Base-by-base conservation (phyloP, 1,139 yeast species). In the Wickerhamomyces sp. region DNA sequence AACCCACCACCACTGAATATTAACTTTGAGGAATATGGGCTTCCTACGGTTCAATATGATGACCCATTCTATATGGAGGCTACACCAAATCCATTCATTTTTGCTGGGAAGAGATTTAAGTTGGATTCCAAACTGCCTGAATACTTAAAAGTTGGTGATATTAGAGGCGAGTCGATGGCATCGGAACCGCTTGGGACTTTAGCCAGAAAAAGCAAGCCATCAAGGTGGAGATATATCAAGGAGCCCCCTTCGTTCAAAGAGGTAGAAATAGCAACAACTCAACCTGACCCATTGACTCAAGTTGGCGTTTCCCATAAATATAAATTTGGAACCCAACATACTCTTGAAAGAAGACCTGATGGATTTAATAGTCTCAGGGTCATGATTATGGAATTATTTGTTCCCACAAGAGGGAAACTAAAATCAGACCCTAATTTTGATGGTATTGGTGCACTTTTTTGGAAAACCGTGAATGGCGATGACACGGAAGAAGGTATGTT, bases 341-440 rank as follows among this genome's bases (percentile, higher is more conserved):
- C 61, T 1, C 54, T 57, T 7, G 61, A 64, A n/a, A 60, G 75
- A 36, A 65, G 72, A 13, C 76, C 81, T 0, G 72, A 72, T 43
- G 71, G 71, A 1, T 75, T 71, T 48, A 73, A 72, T 43, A 60
- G 67, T 41, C 60, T 90, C 59, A 72, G 84, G 0, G 71, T 78
- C 27, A 64, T 90, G 34, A 70, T 76, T 10, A 53, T 87, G 47
- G 98, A 91, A 56, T 60, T 87, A 0, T 93, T 84, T 63, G 81
- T 78, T 0, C 75, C 75, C 44, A 77, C 86, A 0, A 62, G 76
- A 13, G 69, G 60, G 1, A 70, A 68, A 0, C 64, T 72, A 37
- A 62, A 69, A 10, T 95, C 97, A 0, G 83, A 90, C 58, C 95
- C 97, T 0, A 49, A 59, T 5, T 45, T 55, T 2, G 95, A 93